Evolutionary conservation across 768 basidiomycete genomes (phyloP).

Genomic region (Suillus bovinus): DNA sequence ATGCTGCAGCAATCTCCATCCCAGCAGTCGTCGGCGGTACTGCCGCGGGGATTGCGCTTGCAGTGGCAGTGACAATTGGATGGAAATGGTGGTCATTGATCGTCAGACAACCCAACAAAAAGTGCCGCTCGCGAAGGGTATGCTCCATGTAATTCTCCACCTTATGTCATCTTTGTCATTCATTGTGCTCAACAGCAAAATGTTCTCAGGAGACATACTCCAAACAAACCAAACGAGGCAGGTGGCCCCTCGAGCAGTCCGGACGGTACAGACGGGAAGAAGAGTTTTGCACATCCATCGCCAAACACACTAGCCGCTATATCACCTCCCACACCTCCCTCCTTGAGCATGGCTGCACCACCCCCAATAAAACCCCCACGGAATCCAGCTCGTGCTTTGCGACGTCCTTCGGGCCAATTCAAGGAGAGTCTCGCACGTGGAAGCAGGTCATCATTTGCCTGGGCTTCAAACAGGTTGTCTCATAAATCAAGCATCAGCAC

Average conservation of each 20-base stretch:
- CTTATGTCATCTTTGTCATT: background rate
- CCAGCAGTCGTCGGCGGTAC: conserved; percentile 53
- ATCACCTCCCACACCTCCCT: background rate
- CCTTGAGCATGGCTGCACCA: background rate
- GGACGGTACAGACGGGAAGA: background rate
- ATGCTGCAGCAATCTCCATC: conserved; percentile 37
- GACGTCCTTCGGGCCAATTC: background rate
- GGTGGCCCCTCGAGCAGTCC: background rate
- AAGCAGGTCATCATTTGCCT: background rate
- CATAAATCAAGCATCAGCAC: conserved; percentile 34
- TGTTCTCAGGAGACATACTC: background rate
- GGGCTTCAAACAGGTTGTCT: conserved; percentile 6
- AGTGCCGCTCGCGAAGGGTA: background rate
- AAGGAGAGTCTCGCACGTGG: background rate
- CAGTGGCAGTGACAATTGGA: conserved; percentile 39
- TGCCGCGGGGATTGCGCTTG: conserved; percentile 47
- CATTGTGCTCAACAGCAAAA: conserved; percentile 5
- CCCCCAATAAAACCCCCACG: background rate
- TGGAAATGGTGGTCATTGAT: conserved; percentile 48
- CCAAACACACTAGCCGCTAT: background rate
- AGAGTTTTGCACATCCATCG: background rate
- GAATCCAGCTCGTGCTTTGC: conserved; percentile 1
- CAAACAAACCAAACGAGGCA: background rate
- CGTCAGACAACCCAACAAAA: background rate
- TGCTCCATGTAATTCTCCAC: background rate